phyloP scores from a whole-genome alignment of 2,329 filamentous ascomycete genomes.

The Chlorencoelia australis region DNA sequence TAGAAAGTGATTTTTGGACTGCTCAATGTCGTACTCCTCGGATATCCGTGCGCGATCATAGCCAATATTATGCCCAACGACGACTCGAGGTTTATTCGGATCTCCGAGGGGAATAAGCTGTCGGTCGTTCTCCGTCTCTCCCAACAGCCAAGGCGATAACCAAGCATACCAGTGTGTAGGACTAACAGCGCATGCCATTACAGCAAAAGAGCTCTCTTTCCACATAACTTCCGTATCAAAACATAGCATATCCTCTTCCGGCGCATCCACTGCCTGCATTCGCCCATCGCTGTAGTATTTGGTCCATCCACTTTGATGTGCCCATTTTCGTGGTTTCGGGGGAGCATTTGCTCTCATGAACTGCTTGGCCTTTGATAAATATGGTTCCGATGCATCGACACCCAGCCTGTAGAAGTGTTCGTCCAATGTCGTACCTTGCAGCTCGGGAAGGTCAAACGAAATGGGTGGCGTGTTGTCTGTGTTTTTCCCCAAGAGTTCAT shows the following conservation, averaged over 20 bases:
- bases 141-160: slow-evolving; percentile 90
- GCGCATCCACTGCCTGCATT: slow-evolving; percentile 62
- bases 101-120: slow-evolving; percentile 87
- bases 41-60: slow-evolving; percentile 82
- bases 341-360: slow-evolving; percentile 57
- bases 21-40: slow-evolving; percentile 80
- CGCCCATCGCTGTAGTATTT: slow-evolving; percentile 73
- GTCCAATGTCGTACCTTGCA: slow-evolving; percentile 75
- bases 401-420: slow-evolving; percentile 91
- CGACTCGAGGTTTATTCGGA: slow-evolving; percentile 57
- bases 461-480: slow-evolving; percentile 68
- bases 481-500: slow-evolving; percentile 85
- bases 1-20: slow-evolving; percentile 77
- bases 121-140: slow-evolving; percentile 63
- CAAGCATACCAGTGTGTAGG: slow-evolving; percentile 93
- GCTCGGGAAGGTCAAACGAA: slow-evolving; percentile 70
- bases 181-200: slow-evolving; percentile 92
- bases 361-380: slow-evolving; percentile 61
- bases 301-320: slow-evolving; percentile 78
- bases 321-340: slow-evolving; percentile 60
- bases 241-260: slow-evolving; percentile 71
- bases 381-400: slow-evolving; percentile 78
- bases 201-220: slow-evolving; percentile 83
- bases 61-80: slow-evolving; percentile 92
- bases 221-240: slow-evolving; percentile 98